Evolutionary conservation across 2,329 filamentous ascomycete genomes (phyloP).

Genomic region (Alternaria panax): DNA sequence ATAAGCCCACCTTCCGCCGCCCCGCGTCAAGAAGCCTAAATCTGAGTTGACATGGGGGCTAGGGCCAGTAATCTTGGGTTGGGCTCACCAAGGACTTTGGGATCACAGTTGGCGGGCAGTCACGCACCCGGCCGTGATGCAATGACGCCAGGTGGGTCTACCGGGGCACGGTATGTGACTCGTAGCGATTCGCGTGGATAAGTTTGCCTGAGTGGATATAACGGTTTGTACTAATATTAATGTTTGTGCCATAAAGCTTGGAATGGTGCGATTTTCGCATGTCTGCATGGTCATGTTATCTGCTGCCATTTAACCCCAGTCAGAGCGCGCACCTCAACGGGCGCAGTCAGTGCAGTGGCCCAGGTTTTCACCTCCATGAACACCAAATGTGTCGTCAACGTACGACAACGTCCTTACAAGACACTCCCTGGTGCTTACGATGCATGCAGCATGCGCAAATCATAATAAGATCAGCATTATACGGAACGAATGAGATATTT

Average conservation of each 20-base stretch:
- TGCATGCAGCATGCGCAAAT: not conserved
- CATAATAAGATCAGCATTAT: conserved; percentile 1
- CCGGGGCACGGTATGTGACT: conserved; percentile 10
- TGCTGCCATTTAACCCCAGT: not conserved
- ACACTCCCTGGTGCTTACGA: conserved; percentile 2
- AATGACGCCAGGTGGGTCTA: conserved; percentile 7
- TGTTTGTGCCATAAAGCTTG: not conserved
- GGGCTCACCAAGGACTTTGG: not conserved
- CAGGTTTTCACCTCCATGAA: not conserved
- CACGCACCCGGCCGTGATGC: conserved; percentile 15
- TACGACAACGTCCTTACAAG: not conserved
- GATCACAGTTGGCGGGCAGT: conserved; percentile 8
- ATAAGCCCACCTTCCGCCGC: conserved; percentile 10
- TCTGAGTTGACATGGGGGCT: conserved; percentile 12
- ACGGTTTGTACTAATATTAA: not conserved
- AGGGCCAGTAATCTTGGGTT: conserved; percentile 6
- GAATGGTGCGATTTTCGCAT: not conserved
- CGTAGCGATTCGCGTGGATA: conserved; percentile 19
- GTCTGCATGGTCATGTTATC: conserved; percentile 1
- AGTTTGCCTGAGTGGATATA: conserved; percentile 5
- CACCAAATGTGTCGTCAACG: not conserved
- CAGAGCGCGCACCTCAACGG: not conserved
- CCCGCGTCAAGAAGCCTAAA: conserved; percentile 14
- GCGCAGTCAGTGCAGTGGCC: not conserved
- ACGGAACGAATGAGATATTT: conserved; percentile 7